Evolutionary conservation across 257 asterid genomes (phyloP).

Genomic region (Gynochthodes officinalis): DNA sequence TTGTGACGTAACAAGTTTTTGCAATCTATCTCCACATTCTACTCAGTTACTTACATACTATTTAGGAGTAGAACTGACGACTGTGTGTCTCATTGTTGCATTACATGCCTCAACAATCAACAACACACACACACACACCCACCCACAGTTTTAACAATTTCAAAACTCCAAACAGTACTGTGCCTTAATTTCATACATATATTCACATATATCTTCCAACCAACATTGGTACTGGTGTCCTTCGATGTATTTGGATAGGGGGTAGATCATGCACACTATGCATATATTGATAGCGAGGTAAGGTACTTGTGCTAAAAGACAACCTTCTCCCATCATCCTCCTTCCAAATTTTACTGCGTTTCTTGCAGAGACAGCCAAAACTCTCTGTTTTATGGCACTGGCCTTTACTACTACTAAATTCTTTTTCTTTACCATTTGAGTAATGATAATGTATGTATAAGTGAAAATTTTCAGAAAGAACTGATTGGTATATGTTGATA

Average conservation of each 20-base stretch:
- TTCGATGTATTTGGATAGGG: conserved; percentile 8
- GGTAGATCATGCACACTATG: too few relatives aligned
- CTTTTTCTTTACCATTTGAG: too few relatives aligned
- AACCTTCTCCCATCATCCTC: not conserved
- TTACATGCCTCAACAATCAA: not conserved
- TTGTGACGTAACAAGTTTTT: conserved; percentile 1
- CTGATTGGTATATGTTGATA: too few relatives aligned
- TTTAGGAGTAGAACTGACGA: too few relatives aligned
- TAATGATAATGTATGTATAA: too few relatives aligned
- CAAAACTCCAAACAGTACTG: conserved; percentile 9
- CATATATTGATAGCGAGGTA: too few relatives aligned
- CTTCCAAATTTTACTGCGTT: conserved; percentile 5
- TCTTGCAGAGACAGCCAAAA: conserved; percentile 2
- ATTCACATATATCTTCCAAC: too few relatives aligned
- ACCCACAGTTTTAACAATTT: not conserved
- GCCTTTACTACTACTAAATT: not conserved
- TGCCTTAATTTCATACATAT: too few relatives aligned
- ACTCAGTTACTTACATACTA: too few relatives aligned
- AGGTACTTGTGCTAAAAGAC: conserved; percentile 8
- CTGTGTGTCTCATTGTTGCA: not conserved
- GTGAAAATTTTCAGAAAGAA: too few relatives aligned
- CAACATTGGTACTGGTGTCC: conserved; percentile 19
- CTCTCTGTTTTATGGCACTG: conserved; percentile 1
- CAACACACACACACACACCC: not conserved
- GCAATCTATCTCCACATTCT: too few relatives aligned